These are phyloP conservation scores for Bryoglossum gracile DNA, from an alignment of 495 filamentous ascomycete species.

Conservation along the genomic window DNA sequence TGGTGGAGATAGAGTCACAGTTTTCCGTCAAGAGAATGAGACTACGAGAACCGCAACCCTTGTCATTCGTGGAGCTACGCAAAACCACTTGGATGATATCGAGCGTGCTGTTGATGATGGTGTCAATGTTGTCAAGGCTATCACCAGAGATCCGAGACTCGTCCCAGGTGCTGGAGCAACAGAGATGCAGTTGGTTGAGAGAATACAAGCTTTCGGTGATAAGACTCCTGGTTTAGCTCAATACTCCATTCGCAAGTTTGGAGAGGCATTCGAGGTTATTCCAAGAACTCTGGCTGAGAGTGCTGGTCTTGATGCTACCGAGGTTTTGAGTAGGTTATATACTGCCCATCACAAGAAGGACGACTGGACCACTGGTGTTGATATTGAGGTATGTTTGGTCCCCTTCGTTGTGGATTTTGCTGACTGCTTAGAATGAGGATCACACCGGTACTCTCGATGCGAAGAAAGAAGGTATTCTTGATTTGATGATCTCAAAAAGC, in stretches of 20 bases:
- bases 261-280: conserved; percentile 95
- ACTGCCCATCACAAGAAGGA: conserved; percentile 85
- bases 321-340: conserved; percentile 85
- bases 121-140: conserved; percentile 97
- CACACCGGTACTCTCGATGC: conserved; percentile 78
- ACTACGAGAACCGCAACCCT: conserved; percentile 88
- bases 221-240: conserved; percentile 88
- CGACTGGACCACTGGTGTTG: conserved; percentile 84
- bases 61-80: conserved; percentile 90
- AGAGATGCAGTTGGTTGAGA: conserved; percentile 90
- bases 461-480: conserved; percentile 83
- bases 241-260: conserved; percentile 94
- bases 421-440: conserved; percentile 51
- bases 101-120: conserved; percentile 98
- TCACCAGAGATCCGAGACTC: conserved; percentile 84
- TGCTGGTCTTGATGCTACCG: conserved; percentile 91
- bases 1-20: conserved; percentile 95
- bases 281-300: conserved; percentile 90
- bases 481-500: conserved; percentile 82
- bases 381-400: conserved; percentile 62
- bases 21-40: conserved; percentile 95
- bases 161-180: conserved; percentile 94
- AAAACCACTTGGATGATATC: conserved; percentile 95
- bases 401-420: neutral
- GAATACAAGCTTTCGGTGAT: conserved; percentile 80